These are phyloP conservation scores for Fusarium albidum DNA, from an alignment of 2,329 filamentous ascomycete genomes.

Conservation along the genomic window DNA sequence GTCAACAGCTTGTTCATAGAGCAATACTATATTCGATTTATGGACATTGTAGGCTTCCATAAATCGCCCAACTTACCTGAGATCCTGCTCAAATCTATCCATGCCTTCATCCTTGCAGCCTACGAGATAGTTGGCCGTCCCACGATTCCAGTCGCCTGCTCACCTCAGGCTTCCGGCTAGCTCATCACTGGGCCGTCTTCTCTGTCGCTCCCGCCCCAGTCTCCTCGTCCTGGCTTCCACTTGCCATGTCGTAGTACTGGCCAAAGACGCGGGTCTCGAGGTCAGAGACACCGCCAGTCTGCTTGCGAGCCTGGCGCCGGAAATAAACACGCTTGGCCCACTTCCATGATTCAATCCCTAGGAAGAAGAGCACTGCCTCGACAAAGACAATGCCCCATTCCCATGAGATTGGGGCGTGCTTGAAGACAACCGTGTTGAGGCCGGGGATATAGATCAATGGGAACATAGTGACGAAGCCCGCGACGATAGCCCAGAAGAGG, in stretches of 20 bases:
- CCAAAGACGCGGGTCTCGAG: conserved; percentile 47
- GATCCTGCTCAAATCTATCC: no score
- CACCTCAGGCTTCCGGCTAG: background rate
- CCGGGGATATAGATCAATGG: conserved; percentile 65
- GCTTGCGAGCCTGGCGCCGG: conserved; percentile 42
- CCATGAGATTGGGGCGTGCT: conserved; percentile 66
- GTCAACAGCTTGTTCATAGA: no score
- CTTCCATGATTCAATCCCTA: conserved; percentile 67
- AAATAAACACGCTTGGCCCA: conserved; percentile 60
- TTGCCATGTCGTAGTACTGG: conserved; percentile 39
- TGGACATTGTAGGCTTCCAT: no score
- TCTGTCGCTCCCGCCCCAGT: conserved; percentile 4
- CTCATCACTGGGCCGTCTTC: conserved; percentile 5
- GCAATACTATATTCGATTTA: no score
- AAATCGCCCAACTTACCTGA: no score
- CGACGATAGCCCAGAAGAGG: conserved; percentile 67
- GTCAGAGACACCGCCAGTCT: conserved; percentile 31
- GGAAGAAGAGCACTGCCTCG: conserved; percentile 63
- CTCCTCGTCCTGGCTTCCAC: conserved; percentile 33
- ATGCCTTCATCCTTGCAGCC: no score
- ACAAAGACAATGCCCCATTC: conserved; percentile 69
- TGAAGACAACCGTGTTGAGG: conserved; percentile 65
- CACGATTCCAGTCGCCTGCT: background rate
- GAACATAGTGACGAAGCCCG: conserved; percentile 56
- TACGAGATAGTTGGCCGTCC: background rate